These are phyloP conservation scores for Pseudogymnoascus sp. DNA, from an alignment of 2,329 filamentous ascomycete species.

Conservation along the genomic window DNA sequence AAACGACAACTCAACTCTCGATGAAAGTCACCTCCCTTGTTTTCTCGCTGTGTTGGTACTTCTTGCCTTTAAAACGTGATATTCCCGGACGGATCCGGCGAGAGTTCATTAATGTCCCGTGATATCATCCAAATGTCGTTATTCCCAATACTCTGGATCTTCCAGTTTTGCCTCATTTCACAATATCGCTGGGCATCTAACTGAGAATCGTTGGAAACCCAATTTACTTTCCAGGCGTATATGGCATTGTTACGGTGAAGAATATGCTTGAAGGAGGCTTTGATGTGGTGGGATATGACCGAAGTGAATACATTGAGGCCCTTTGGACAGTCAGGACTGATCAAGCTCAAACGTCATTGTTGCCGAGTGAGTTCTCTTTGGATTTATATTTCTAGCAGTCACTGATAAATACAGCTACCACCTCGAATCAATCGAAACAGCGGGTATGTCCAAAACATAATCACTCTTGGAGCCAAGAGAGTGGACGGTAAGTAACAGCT, in stretches of 20 bases:
- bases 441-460: slow-evolving; percentile 30
- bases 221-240: slow-evolving; percentile 9
- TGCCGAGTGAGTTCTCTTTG: slow-evolving; percentile 26
- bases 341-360: slow-evolving; percentile 30
- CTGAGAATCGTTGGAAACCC: background rate
- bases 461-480: slow-evolving; percentile 23
- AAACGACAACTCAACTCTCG: background rate
- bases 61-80: background rate
- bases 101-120: background rate
- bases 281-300: slow-evolving; percentile 36
- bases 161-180: background rate
- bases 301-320: slow-evolving; percentile 37
- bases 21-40: background rate
- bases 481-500: background rate
- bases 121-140: background rate
- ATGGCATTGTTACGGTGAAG: slow-evolving; percentile 26
- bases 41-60: background rate
- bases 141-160: background rate
- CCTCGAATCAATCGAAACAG: slow-evolving; percentile 27
- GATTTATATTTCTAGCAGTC: background rate
- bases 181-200: background rate
- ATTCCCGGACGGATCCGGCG: background rate
- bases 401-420: slow-evolving; percentile 25
- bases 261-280: slow-evolving; percentile 40
- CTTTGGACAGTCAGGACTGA: slow-evolving; percentile 40